Base-by-base conservation (phyloP, 2,329 filamentous ascomycete genomes). In the Neophaeococcomyces aloes region DNA sequence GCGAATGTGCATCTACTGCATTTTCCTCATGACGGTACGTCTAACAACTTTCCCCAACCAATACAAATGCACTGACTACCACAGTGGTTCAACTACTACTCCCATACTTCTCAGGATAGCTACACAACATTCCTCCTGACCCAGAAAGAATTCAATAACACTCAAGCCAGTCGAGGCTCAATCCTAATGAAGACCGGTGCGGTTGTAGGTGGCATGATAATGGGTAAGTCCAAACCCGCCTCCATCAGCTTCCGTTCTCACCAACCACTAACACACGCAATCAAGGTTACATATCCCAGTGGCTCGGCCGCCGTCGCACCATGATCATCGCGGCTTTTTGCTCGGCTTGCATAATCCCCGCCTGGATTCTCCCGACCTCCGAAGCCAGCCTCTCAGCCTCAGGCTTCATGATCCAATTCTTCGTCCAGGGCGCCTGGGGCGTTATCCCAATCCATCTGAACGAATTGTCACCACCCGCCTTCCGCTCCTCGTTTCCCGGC, bases 171-270 rank as follows among this genome's bases (percentile, higher is more conserved):
- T 6, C 76, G 81, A n/a, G 82, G 82, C 13, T 81, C 76, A n/a
- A 87, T 88, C 53, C 63, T 88, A 46, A 86, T 86, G 79, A 87
- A 87, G 65, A 78, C 74, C 1, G 83, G 84, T 19, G 82, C 83
- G 33, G 83, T 81, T 53, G 75, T 86, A 1, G 83, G 82, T 27
- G 82, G 82, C 19, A 80, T 78, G 32, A 75, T 82, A 48, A 74
- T 84, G 47, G 23, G 23, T 27, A 27, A 10, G 23, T 27, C 23
- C 10, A n/a, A n/a, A n/a, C 10, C 23, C 23, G 5, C 23, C 23
- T 10, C 10, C 10, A 5, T 27, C 23, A 5, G 5, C 23, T 6
- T 10, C 5, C 10, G 10, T 6, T 27, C 10, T 6, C 23, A 10
- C 10, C 23, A 27, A 10, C 23, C 10, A 5, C 23, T 27, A 27